These are phyloP conservation scores for Microdochium bolleyi DNA, from an alignment of 2,329 filamentous ascomycete genomes.

Conservation along the genomic window DNA sequence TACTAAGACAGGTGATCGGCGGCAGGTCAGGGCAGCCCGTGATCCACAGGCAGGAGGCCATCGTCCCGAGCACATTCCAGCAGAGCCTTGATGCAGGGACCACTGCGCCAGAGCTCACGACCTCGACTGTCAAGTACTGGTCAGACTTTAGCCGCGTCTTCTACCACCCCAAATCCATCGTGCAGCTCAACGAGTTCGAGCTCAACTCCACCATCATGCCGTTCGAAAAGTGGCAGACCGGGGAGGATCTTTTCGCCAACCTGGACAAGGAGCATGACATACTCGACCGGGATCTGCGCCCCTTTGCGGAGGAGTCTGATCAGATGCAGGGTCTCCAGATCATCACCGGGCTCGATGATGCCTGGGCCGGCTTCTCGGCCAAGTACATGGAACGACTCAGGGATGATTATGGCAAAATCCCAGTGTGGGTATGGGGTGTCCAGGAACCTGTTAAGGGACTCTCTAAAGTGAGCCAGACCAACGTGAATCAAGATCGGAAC, in stretches of 20 bases:
- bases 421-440: constrained; percentile 80
- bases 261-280: constrained; percentile 78
- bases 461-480: constrained; percentile 36
- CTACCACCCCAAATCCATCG: constrained; percentile 80
- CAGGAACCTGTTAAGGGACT: constrained; percentile 52
- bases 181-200: constrained; percentile 84
- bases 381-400: constrained; percentile 69
- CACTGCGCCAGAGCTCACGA: constrained; percentile 54
- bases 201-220: constrained; percentile 72
- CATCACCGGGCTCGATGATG: constrained; percentile 64
- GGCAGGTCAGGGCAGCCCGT: constrained; percentile 48
- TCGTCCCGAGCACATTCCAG: constrained; percentile 70
- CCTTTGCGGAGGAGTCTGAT: constrained; percentile 89
- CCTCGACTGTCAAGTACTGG: constrained; percentile 82
- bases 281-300: constrained; percentile 80
- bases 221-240: constrained; percentile 68
- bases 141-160: constrained; percentile 92
- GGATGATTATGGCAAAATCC: constrained; percentile 86
- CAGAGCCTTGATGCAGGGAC: constrained; percentile 67
- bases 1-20: not conserved
- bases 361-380: constrained; percentile 71
- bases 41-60: constrained; percentile 59
- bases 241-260: constrained; percentile 65
- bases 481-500: constrained; percentile 1
- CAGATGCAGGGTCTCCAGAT: constrained; percentile 83